phyloP scores from a whole-genome alignment of 495 filamentous ascomycete genomes.

The Penicillium manginii region DNA sequence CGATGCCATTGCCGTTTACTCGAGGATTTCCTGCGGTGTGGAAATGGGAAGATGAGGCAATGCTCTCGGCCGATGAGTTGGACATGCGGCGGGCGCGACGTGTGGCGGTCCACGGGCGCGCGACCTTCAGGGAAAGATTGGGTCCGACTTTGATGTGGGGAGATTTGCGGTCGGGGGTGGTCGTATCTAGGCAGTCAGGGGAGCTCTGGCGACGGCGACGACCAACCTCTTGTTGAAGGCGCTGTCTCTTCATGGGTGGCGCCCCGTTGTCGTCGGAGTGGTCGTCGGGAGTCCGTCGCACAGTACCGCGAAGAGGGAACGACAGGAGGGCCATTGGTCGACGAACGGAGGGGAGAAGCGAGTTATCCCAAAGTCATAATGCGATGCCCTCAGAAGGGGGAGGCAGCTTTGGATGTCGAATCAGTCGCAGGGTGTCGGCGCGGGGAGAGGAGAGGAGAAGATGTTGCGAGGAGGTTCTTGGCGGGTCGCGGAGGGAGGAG shows the following conservation, averaged over 20 bases:
- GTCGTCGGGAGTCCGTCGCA: constrained; percentile 36
- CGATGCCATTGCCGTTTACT: constrained; percentile 25
- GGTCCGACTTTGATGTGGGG: constrained; percentile 23
- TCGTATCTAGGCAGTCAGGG: constrained; percentile 46
- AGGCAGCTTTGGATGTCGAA: neutral
- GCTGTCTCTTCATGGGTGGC: constrained; percentile 38
- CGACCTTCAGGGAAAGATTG: constrained; percentile 22
- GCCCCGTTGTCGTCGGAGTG: constrained; percentile 20
- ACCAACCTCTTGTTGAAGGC: constrained; percentile 25
- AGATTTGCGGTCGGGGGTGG: constrained; percentile 16
- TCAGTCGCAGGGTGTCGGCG: neutral
- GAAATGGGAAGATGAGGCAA: constrained; percentile 23
- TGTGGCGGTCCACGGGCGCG: constrained; percentile 28
- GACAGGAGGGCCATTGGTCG: constrained; percentile 44
- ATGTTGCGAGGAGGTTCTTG: constrained; percentile 14
- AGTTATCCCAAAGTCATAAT: constrained; percentile 10
- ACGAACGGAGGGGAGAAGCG: constrained; percentile 1
- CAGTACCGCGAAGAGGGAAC: constrained; percentile 41
- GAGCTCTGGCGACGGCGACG: constrained; percentile 42
- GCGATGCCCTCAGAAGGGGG: neutral
- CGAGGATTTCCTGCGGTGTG: constrained; percentile 21
- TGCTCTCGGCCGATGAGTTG: constrained; percentile 23
- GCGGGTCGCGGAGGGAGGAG: neutral
- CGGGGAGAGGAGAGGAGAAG: constrained; percentile 9
- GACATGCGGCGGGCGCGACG: constrained; percentile 25